A percentile compares a stretch with the other conserved stretches of the same genome.
These are phyloP conservation scores for Cryptomeria japonica DNA, from an alignment of 75 land plant genomes.

Conservation along the genomic window DNA sequence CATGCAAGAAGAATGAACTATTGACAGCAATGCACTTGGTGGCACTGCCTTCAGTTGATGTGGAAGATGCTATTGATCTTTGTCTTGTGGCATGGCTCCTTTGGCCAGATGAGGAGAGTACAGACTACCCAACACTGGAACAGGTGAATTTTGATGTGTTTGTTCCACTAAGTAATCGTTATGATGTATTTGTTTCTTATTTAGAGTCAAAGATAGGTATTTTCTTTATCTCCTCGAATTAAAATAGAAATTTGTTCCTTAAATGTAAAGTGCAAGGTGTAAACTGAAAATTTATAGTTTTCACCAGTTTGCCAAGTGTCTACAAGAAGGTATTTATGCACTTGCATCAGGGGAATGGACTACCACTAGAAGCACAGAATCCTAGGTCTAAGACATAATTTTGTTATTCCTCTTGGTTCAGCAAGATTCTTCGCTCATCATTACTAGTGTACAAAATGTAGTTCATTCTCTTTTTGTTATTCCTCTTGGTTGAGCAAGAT, in stretches of 20 bases:
- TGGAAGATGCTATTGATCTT: constrained; percentile 56
- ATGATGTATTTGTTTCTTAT: background rate
- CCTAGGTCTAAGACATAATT: background rate
- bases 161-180: background rate
- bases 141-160: constrained; percentile 53
- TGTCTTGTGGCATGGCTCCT: constrained; percentile 86
- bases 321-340: background rate
- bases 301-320: background rate
- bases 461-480: background rate
- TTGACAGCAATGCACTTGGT: constrained; percentile 27
- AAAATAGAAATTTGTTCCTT: background rate
- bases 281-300: background rate
- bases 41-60: constrained; percentile 37
- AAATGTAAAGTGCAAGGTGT: background rate
- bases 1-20: constrained; percentile 15
- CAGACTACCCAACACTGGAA: constrained; percentile 67
- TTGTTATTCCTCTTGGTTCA: background rate
- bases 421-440: background rate
- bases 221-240: background rate
- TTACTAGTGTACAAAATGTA: background rate
- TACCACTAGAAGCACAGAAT: background rate
- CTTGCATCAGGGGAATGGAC: background rate
- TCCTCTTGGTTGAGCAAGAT: background rate
- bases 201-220: background rate
- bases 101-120: constrained; percentile 99